A percentile compares a stretch with the other conserved stretches of the same genome.
Conservation (phyloP, 1,139 yeast species). For the Arxiozyma slooffiae region DNA sequence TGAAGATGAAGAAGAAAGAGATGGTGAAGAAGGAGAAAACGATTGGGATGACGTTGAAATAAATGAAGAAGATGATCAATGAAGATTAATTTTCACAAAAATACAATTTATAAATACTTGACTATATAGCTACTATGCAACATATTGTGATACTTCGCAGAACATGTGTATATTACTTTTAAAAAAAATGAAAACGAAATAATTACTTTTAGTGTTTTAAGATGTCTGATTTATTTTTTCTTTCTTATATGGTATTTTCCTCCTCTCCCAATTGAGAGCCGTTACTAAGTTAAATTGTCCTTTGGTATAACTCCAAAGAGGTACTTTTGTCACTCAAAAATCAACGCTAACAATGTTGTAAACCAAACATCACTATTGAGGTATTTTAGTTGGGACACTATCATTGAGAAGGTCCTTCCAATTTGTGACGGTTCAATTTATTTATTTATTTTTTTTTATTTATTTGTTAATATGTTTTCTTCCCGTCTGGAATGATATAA, state of each 20-base stretch:
- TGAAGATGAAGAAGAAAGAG: conserved; percentile 43
- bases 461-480: neutral
- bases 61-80: conserved; percentile 1
- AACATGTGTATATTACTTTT: neutral
- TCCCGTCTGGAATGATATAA: neutral
- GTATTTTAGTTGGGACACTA: neutral
- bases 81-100: neutral
- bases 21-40: conserved; percentile 19
- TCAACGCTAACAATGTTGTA: neutral
- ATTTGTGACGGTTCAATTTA: too few relatives aligned
- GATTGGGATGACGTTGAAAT: conserved; percentile 9
- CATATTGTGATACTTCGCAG: neutral
- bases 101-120: neutral
- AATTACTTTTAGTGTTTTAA: too few relatives aligned
- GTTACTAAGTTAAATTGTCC: too few relatives aligned
- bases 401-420: neutral
- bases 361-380: too few relatives aligned
- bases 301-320: neutral
- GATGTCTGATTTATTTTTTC: too few relatives aligned
- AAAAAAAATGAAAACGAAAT: neutral
- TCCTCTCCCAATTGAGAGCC: neutral
- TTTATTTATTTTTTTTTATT: too few relatives aligned
- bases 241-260: too few relatives aligned
- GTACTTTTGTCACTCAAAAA: neutral
- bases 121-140: neutral